Evolutionary conservation across 176 grass and related monocot species (phyloP).

Genomic region (Cenchrus purpureus): DNA sequence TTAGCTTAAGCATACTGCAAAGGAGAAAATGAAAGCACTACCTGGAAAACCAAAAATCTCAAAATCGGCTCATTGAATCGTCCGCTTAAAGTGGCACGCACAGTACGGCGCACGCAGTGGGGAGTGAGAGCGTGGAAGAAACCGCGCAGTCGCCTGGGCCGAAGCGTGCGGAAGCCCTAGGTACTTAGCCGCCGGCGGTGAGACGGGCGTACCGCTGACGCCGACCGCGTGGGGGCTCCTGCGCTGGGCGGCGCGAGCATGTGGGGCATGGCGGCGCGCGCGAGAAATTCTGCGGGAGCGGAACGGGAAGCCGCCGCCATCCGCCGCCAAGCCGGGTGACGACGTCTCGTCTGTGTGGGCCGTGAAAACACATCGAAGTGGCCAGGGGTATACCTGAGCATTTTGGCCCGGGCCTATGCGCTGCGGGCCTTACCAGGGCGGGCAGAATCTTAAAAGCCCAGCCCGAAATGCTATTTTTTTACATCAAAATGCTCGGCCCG

Average conservation of each 20-base stretch:
- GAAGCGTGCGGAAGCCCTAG: neutral
- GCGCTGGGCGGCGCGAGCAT: neutral
- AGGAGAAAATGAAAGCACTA: neutral
- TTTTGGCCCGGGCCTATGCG: too few species aligned
- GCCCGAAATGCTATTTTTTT: too few species aligned
- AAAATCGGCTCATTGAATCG: neutral
- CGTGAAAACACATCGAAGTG: neutral
- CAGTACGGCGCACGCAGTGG: neutral
- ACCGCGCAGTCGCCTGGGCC: neutral
- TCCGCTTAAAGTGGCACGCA: neutral
- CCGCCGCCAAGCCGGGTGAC: neutral
- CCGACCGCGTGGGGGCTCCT: neutral
- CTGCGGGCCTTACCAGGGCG: too few species aligned
- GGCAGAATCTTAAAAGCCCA: too few species aligned
- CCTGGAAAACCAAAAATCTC: neutral
- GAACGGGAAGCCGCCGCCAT: neutral
- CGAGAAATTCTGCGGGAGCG: conserved; percentile 2
- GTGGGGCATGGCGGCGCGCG: conserved; percentile 4
- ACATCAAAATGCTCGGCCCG: too few species aligned
- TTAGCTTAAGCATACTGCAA: conserved; percentile 1
- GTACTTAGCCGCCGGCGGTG: neutral
- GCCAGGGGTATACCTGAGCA: neutral
- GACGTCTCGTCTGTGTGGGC: neutral
- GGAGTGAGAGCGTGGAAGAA: neutral
- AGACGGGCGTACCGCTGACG: neutral